phyloP scores from a whole-genome alignment of 1,284 basidiomycete genomes.

The Apiotrichum laibachii region DNA sequence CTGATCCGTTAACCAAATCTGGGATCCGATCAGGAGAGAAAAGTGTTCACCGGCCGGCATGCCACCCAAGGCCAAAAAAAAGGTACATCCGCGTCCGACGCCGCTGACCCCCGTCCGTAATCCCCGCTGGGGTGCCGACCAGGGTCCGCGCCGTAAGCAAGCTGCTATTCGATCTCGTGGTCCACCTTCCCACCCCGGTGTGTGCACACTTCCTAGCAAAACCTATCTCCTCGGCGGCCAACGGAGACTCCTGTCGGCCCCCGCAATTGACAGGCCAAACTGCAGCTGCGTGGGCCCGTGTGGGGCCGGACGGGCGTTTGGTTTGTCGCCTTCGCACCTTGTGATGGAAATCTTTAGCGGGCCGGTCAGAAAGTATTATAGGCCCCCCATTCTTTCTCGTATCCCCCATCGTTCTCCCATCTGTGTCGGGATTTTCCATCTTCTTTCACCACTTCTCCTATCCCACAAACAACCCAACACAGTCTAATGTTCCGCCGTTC shows the following conservation, averaged over 20 bases:
- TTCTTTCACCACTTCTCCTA: neutral
- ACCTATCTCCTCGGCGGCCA: too few relatives aligned
- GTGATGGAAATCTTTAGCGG: neutral
- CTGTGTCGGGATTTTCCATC: neutral
- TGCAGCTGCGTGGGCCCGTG: neutral
- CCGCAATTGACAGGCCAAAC: neutral
- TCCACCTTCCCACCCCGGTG: too few relatives aligned
- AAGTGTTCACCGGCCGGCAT: too few relatives aligned
- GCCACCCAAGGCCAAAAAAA: too few relatives aligned
- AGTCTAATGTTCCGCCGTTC: constrained; percentile 2
- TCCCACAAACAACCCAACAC: neutral
- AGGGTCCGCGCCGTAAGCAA: too few relatives aligned
- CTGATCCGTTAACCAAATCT: too few relatives aligned
- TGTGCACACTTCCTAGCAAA: too few relatives aligned
- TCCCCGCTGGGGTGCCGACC: too few relatives aligned
- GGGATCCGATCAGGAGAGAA: too few relatives aligned
- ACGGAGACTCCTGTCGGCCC: neutral
- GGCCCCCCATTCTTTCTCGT: neutral
- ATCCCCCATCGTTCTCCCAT: neutral
- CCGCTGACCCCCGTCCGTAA: too few relatives aligned
- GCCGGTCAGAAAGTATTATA: neutral
- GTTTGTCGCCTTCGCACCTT: neutral
- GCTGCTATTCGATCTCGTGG: too few relatives aligned
- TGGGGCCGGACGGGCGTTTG: neutral
- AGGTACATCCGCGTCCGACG: too few relatives aligned